A percentile compares a stretch with the other conserved stretches of the same genome.
These are phyloP conservation scores for Thermoascus crustaceus DNA, from an alignment of 2,329 filamentous ascomycete species.

Conservation along the genomic window DNA sequence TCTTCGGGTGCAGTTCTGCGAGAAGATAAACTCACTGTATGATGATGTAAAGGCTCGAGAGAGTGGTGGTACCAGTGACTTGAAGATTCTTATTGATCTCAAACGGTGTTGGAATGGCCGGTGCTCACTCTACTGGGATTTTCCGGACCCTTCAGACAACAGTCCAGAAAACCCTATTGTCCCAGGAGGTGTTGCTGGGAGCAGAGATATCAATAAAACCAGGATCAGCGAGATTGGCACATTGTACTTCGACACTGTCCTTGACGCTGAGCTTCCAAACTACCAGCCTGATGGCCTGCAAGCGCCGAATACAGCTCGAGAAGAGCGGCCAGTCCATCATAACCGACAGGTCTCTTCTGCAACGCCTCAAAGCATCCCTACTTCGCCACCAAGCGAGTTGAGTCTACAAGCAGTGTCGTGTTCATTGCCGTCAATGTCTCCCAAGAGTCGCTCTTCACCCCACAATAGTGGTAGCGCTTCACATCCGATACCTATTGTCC, in stretches of 20 bases:
- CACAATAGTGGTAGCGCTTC: conserved; percentile 27
- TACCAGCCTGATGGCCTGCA: not conserved
- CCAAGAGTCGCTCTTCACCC: conserved; percentile 30
- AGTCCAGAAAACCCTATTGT: conserved; percentile 59
- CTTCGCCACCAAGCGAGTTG: conserved; percentile 36
- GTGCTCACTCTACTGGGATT: conserved; percentile 84
- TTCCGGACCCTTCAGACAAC: conserved; percentile 54
- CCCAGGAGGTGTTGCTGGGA: conserved; percentile 65
- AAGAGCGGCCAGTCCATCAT: conserved; percentile 14
- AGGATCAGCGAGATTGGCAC: conserved; percentile 29
- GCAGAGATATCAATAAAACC: conserved; percentile 41
- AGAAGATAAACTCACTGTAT: conserved; percentile 62
- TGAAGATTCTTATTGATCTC: conserved; percentile 86
- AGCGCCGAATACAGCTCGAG: too few species aligned
- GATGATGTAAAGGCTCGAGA: conserved; percentile 43
- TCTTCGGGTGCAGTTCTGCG: conserved; percentile 70
- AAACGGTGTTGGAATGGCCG: conserved; percentile 97
- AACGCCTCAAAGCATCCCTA: conserved; percentile 28
- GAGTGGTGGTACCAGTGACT: conserved; percentile 50
- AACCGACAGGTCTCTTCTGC: conserved; percentile 28
- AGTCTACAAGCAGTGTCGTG: conserved; percentile 54
- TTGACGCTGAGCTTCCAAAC: conserved; percentile 5
- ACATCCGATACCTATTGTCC: conserved; percentile 35
- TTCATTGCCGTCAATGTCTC: conserved; percentile 46
- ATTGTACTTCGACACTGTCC: conserved; percentile 10